These are phyloP conservation scores for Trichocladium uniseriatum DNA, from an alignment of 495 filamentous ascomycete genomes.

Conservation along the genomic window DNA sequence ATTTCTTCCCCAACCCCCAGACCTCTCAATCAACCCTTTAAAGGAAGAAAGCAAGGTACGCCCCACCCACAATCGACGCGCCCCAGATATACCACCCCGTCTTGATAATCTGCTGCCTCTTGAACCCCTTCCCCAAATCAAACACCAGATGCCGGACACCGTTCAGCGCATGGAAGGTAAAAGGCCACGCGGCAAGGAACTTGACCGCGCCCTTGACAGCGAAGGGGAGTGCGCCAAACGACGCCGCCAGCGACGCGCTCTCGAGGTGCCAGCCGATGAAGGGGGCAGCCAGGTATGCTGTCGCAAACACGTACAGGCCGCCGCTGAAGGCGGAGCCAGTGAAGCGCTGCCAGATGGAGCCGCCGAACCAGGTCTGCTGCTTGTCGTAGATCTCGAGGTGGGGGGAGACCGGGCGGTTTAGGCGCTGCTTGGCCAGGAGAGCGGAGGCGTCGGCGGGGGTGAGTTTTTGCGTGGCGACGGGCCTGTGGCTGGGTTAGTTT, in stretches of 20 bases:
- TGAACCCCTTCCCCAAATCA: slow-evolving; percentile 65
- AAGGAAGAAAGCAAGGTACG: slow-evolving; percentile 46
- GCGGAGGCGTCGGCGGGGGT: slow-evolving; percentile 48
- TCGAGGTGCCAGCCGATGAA: slow-evolving; percentile 78
- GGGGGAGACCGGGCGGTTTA: slow-evolving; percentile 72
- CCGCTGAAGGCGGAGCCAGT: slow-evolving; percentile 65
- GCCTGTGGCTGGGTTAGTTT: slow-evolving; percentile 27
- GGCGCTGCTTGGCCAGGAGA: slow-evolving; percentile 79
- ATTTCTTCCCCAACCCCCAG: not conserved
- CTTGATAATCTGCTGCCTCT: slow-evolving; percentile 60
- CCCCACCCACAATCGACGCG: slow-evolving; percentile 50
- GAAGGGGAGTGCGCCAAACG: slow-evolving; percentile 63
- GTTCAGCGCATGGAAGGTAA: slow-evolving; percentile 79
- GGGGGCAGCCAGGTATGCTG: slow-evolving; percentile 76
- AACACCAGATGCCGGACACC: slow-evolving; percentile 83
- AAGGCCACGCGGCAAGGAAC: slow-evolving; percentile 63
- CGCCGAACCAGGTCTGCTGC: slow-evolving; percentile 73
- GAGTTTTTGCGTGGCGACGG: slow-evolving; percentile 50
- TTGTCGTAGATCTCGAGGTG: slow-evolving; percentile 85
- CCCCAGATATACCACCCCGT: slow-evolving; percentile 70
- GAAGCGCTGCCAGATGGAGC: slow-evolving; percentile 66
- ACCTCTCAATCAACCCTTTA: slow-evolving; percentile 11
- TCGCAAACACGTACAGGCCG: slow-evolving; percentile 70
- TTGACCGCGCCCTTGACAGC: slow-evolving; percentile 65
- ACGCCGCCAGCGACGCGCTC: slow-evolving; percentile 64